phyloP scores from a whole-genome alignment of 768 basidiomycete species.

The Leccinellum albellum region DNA sequence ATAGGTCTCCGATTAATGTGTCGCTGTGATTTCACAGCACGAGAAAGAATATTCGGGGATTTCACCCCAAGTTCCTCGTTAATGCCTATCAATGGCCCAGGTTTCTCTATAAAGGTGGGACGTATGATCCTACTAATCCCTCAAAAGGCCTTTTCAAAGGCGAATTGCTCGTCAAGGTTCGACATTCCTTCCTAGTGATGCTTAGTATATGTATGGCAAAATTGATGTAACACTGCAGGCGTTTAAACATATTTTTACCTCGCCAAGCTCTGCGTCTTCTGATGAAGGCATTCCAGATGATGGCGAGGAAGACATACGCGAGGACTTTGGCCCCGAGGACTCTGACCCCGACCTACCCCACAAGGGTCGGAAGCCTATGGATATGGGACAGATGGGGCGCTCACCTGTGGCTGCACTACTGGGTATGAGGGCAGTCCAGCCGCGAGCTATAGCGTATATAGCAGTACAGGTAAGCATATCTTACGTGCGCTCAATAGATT shows the following conservation, averaged over 20 bases:
- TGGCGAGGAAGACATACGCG: neutral
- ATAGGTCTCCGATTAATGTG: neutral
- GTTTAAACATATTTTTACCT: neutral
- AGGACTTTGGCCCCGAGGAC: neutral
- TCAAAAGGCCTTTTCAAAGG: neutral
- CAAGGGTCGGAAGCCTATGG: neutral
- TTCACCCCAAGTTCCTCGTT: neutral
- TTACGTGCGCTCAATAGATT: neutral
- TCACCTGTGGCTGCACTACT: neutral
- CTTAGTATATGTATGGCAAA: neutral
- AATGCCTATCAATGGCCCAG: neutral
- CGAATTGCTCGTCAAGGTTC: neutral
- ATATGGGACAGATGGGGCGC: neutral
- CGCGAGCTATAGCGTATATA: neutral
- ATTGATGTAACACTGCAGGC: neutral
- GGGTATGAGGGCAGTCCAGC: neutral
- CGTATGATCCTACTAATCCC: neutral
- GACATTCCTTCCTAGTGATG: no score
- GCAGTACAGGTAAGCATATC: neutral
- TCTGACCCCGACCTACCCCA: neutral
- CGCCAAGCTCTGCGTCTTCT: neutral
- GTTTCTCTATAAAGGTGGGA: neutral
- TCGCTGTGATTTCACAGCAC: neutral
- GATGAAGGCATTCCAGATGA: neutral
- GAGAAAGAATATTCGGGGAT: neutral